Evolutionary conservation across 169 alveolate species (phyloP).

Genomic region (Plasmodium chabaudi): DNA sequence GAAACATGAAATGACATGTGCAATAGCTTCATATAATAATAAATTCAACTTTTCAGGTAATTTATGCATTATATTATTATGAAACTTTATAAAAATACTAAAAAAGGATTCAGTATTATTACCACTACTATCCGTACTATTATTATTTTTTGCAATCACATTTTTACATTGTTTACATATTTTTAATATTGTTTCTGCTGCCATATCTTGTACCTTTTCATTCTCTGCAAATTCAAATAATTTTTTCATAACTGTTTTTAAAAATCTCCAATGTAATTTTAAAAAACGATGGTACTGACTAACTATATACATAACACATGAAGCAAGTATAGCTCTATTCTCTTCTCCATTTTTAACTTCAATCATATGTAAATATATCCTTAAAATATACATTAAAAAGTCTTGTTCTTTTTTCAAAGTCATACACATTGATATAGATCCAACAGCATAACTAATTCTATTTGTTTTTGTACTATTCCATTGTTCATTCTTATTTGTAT

Average conservation of each 20-base stretch:
- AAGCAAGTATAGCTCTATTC: constrained; percentile 97
- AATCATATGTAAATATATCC: constrained; percentile 94
- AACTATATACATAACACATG: constrained; percentile 99
- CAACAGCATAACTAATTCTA: constrained; percentile 96
- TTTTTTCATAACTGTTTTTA: constrained; percentile 98
- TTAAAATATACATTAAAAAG: constrained; percentile 95
- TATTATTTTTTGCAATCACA: constrained; percentile 85
- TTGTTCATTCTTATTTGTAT: constrained; percentile 77
- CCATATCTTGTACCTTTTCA: constrained; percentile 99
- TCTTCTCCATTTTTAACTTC: constrained; percentile 98
- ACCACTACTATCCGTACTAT: constrained; percentile 75
- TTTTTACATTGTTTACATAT: constrained; percentile 94
- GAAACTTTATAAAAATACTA: constrained; percentile 77
- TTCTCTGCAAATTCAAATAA: constrained; percentile 99
- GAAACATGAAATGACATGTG: constrained; percentile 74
- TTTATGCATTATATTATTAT: constrained; percentile 68
- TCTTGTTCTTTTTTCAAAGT: constrained; percentile 94
- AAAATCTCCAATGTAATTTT: constrained; percentile 96
- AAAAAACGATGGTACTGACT: constrained; percentile 99
- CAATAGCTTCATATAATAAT: constrained; percentile 51
- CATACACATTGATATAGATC: constrained; percentile 98
- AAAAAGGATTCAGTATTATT: constrained; percentile 35
- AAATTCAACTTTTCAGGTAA: constrained; percentile 60
- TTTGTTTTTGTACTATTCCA: constrained; percentile 90
- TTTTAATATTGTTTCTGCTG: constrained; percentile 97